Percentiles rank a stretch among this genome's conserved stretches.
Conservation (phyloP, 345 rosid species). For the Reutealis trisperma region DNA sequence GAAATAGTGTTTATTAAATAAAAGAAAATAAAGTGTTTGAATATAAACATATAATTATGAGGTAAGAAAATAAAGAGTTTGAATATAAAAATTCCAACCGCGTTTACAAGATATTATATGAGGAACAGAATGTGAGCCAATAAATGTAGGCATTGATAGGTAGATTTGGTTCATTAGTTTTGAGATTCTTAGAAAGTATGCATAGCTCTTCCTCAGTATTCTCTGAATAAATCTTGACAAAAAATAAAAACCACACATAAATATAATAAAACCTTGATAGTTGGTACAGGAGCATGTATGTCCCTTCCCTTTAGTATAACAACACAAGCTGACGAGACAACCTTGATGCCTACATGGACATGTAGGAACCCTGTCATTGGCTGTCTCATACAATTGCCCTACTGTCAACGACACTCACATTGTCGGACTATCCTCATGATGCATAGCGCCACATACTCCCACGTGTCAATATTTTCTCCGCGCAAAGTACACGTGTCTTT, state of each 20-base stretch:
- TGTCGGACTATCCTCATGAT: constrained; percentile 30
- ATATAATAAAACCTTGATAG: neutral
- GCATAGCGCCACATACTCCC: constrained; percentile 14
- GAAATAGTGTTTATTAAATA: too few relatives aligned
- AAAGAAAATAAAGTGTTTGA: too few relatives aligned
- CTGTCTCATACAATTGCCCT: constrained; percentile 7
- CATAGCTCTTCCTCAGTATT: too few relatives aligned
- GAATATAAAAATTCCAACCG: too few relatives aligned
- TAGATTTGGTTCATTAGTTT: too few relatives aligned
- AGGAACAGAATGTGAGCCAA: too few relatives aligned
- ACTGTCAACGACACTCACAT: constrained; percentile 23
- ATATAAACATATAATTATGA: too few relatives aligned
- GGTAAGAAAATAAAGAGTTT: too few relatives aligned
- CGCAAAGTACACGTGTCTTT: constrained; percentile 36
- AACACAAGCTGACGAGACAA: constrained; percentile 16
- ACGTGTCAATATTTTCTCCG: constrained; percentile 30
- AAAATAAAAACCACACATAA: neutral
- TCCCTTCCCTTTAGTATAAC: neutral
- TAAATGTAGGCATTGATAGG: too few relatives aligned
- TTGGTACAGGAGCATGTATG: neutral
- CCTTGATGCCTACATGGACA: constrained; percentile 29
- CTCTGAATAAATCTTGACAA: neutral
- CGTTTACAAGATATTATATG: too few relatives aligned
- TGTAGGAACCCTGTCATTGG: constrained; percentile 31
- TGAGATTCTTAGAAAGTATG: too few relatives aligned